phyloP scores from a whole-genome alignment of 2,329 filamentous ascomycete genomes.

The Nigrograna mackinnonii region DNA sequence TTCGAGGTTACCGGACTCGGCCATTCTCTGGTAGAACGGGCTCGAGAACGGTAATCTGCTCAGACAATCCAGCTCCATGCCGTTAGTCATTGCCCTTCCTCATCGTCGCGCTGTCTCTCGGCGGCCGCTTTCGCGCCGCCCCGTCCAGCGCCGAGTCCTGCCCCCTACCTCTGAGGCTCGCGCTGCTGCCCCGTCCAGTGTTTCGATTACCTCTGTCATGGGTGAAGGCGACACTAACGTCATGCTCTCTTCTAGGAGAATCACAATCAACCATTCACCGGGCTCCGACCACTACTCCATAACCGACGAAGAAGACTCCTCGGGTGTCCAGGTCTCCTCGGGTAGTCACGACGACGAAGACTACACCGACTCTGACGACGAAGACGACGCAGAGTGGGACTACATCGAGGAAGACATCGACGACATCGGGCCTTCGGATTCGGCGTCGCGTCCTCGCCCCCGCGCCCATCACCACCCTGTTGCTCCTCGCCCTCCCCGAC shows the following conservation, averaged over 20 bases:
- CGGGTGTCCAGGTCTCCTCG: slow-evolving; percentile 34
- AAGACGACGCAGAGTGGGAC: slow-evolving; percentile 38
- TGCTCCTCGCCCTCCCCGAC: slow-evolving; percentile 35
- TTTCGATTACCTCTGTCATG: slow-evolving; percentile 30
- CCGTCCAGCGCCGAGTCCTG: slow-evolving; percentile 23
- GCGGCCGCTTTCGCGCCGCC: slow-evolving; percentile 34
- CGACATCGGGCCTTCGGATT: slow-evolving; percentile 54
- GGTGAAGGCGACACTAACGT: slow-evolving; percentile 41
- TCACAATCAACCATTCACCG: slow-evolving; percentile 43
- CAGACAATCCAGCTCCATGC: slow-evolving; percentile 41
- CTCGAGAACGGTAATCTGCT: slow-evolving; percentile 33
- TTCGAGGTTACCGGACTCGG: slow-evolving; percentile 35
- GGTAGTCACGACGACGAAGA: slow-evolving; percentile 36
- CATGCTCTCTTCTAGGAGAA: slow-evolving; percentile 38
- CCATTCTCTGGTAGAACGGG: slow-evolving; percentile 45
- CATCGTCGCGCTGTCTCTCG: slow-evolving; percentile 30
- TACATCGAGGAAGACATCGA: slow-evolving; percentile 48
- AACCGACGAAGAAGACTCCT: slow-evolving; percentile 37
- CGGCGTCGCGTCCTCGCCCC: slow-evolving; percentile 48
- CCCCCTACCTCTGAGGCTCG: slow-evolving; percentile 16
- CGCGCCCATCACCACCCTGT: slow-evolving; percentile 36
- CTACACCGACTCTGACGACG: slow-evolving; percentile 33
- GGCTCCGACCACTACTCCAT: slow-evolving; percentile 34
- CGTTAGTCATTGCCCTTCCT: slow-evolving; percentile 46
- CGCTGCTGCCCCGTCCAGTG: slow-evolving; percentile 29